Evolutionary conservation across 169 alveolate species (phyloP).

Genomic region (Theileria orientalis): DNA sequence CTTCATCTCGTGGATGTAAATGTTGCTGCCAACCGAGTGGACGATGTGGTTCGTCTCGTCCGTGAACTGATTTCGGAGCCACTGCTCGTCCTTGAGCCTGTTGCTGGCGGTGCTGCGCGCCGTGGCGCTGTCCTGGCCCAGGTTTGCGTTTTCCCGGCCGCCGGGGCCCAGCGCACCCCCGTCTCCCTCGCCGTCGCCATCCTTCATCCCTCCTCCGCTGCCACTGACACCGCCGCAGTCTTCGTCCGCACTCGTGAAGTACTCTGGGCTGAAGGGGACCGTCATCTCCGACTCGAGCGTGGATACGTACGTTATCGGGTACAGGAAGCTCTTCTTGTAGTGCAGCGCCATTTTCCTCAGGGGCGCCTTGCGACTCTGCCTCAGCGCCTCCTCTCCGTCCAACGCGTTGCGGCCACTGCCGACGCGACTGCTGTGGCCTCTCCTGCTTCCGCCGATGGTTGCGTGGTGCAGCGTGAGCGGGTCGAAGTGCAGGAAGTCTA

Average conservation of each 20-base stretch:
- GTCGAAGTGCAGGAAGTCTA: conserved; percentile 40
- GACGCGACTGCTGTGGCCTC: not conserved
- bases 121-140: not conserved
- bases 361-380: not conserved
- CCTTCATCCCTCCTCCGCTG: not conserved
- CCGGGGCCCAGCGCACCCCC: too few species aligned
- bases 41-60: conserved; percentile 43
- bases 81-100: not conserved
- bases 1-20: conserved; percentile 57
- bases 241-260: conserved; percentile 28
- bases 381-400: not conserved
- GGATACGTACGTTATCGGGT: conserved; percentile 46
- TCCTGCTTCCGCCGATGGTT: too few species aligned
- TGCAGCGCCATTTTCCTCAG: conserved; percentile 12
- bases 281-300: conserved; percentile 42
- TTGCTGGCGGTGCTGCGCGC: not conserved
- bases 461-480: conserved; percentile 2
- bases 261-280: conserved; percentile 27
- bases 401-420: not conserved
- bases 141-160: not conserved
- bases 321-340: conserved; percentile 53
- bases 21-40: conserved; percentile 59
- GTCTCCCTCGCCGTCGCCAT: not conserved
- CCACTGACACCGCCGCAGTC: not conserved
- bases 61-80: conserved; percentile 28